Conservation (phyloP, 371 early-diverging fungal species). For the Mucor piriformis region DNA sequence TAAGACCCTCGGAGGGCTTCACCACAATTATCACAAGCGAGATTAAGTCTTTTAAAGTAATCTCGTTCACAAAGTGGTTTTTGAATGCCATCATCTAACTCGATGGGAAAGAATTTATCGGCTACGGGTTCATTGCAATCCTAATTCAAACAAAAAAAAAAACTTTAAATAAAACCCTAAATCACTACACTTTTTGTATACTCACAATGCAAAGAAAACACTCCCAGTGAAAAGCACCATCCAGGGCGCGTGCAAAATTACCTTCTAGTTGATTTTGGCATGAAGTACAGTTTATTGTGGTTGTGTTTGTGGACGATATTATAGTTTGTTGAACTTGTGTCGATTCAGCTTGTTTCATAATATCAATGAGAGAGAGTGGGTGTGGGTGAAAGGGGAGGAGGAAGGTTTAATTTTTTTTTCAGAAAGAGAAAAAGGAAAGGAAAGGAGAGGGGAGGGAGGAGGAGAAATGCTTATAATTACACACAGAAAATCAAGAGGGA, state of each 20-base stretch:
- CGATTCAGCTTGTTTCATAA: constrained; percentile 10
- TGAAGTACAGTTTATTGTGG: constrained; percentile 23
- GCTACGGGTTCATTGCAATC: constrained; percentile 86
- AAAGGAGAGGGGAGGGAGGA: constrained; percentile 5
- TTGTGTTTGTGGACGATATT: constrained; percentile 1
- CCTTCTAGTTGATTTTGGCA: constrained; percentile 56
- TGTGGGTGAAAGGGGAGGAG: neutral
- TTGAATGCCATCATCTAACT: constrained; percentile 58
- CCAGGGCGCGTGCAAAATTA: constrained; percentile 90
- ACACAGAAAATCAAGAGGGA: too few relatives aligned
- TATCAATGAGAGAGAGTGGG: neutral
- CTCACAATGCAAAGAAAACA: constrained; percentile 93
- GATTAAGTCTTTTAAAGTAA: constrained; percentile 82
- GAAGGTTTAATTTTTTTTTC: neutral
- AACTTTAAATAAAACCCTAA: too few relatives aligned
- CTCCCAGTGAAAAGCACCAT: constrained; percentile 86
- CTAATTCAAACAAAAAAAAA: constrained; percentile 46
- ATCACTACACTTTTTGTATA: too few relatives aligned
- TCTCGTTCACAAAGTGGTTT: constrained; percentile 83
- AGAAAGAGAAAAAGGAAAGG: constrained; percentile 1
- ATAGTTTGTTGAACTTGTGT: constrained; percentile 8
- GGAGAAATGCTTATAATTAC: neutral
- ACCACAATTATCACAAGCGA: constrained; percentile 91
- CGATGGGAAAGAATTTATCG: constrained; percentile 86
- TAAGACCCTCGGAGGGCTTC: constrained; percentile 89